Percentiles rank a stretch among this genome's conserved stretches.
These are phyloP conservation scores for Boletus rubropictus DNA, from an alignment of 768 basidiomycete species.

Conservation along the genomic window DNA sequence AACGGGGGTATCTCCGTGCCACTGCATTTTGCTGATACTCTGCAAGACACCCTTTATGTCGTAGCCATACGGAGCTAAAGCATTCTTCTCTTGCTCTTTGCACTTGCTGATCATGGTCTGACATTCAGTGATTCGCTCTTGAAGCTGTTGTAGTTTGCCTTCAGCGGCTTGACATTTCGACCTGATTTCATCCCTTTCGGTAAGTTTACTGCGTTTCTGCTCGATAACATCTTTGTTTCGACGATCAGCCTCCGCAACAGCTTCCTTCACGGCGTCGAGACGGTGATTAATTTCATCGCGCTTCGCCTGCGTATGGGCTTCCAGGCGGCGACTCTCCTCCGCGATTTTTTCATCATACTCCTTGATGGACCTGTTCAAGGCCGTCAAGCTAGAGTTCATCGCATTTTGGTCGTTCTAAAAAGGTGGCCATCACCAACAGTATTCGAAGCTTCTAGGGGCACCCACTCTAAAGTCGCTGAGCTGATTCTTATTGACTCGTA, in stretches of 20 bases:
- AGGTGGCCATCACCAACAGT: conserved; percentile 1
- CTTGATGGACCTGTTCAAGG: conserved; percentile 29
- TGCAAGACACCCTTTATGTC: conserved; percentile 55
- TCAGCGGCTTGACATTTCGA: conserved; percentile 36
- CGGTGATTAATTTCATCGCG: conserved; percentile 52
- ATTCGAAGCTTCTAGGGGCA: neutral
- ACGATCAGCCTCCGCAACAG: conserved; percentile 36
- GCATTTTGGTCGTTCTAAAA: conserved; percentile 45
- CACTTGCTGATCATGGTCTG: conserved; percentile 48
- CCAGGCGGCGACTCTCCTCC: conserved; percentile 50
- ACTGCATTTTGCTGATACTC: conserved; percentile 44
- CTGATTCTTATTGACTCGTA: conserved; percentile 42
- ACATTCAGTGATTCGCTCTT: conserved; percentile 40
- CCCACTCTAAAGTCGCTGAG: conserved; percentile 44
- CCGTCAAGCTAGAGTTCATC: conserved; percentile 41
- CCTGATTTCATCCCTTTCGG: conserved; percentile 29
- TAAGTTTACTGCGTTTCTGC: conserved; percentile 31
- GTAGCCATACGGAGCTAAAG: conserved; percentile 55
- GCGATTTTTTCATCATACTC: conserved; percentile 43
- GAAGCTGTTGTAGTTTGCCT: conserved; percentile 26
- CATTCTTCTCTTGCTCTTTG: conserved; percentile 49
- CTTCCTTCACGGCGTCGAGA: conserved; percentile 42
- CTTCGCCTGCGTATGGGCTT: conserved; percentile 52
- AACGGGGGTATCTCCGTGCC: conserved; percentile 63
- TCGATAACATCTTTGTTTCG: conserved; percentile 26